Percentiles rank a stretch among this genome's conserved stretches.
These are phyloP conservation scores for Phytophthora constricta DNA, from an alignment of 352 stramenopile genomes.

Conservation along the genomic window DNA sequence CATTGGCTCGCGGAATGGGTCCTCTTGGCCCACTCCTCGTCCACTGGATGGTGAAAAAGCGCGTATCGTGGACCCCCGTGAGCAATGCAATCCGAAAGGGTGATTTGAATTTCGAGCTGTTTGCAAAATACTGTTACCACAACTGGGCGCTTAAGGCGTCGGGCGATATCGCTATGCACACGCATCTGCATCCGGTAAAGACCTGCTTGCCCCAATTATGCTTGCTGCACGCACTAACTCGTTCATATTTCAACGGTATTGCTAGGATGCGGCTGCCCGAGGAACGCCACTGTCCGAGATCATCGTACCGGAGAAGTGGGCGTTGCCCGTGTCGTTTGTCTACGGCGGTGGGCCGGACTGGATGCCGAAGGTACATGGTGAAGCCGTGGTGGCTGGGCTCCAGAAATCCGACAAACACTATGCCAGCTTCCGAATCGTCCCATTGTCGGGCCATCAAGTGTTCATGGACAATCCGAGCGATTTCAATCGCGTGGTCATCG, in stretches of 20 bases:
- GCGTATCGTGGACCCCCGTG: conserved; percentile 57
- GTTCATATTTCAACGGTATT: conserved; percentile 8
- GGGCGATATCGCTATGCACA: conserved; percentile 72
- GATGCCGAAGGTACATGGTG: conserved; percentile 70
- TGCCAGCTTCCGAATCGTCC: conserved; percentile 59
- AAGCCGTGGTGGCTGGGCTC: conserved; percentile 55
- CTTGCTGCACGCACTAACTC: too few species aligned
- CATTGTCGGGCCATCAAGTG: conserved; percentile 67
- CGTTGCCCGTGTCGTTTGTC: conserved; percentile 69
- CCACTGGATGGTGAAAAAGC: conserved; percentile 51
- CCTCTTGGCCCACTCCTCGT: conserved; percentile 58
- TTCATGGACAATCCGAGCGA: conserved; percentile 80
- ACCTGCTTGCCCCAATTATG: too few species aligned
- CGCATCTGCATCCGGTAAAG: conserved; percentile 65
- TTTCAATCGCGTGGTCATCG: conserved; percentile 66
- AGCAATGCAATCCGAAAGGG: conserved; percentile 73
- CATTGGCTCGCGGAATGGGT: conserved; percentile 54
- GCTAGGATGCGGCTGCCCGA: conserved; percentile 47
- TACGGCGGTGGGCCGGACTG: conserved; percentile 74
- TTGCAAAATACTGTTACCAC: conserved; percentile 76
- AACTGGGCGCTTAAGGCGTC: conserved; percentile 77
- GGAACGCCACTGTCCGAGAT: conserved; percentile 48
- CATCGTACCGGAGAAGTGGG: conserved; percentile 48
- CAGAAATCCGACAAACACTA: conserved; percentile 49
- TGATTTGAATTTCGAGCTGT: conserved; percentile 63